A percentile compares a stretch with the other conserved stretches of the same genome.
Evolutionary conservation across 768 basidiomycete genomes (phyloP).

Genomic region (Leccinellum albellum): DNA sequence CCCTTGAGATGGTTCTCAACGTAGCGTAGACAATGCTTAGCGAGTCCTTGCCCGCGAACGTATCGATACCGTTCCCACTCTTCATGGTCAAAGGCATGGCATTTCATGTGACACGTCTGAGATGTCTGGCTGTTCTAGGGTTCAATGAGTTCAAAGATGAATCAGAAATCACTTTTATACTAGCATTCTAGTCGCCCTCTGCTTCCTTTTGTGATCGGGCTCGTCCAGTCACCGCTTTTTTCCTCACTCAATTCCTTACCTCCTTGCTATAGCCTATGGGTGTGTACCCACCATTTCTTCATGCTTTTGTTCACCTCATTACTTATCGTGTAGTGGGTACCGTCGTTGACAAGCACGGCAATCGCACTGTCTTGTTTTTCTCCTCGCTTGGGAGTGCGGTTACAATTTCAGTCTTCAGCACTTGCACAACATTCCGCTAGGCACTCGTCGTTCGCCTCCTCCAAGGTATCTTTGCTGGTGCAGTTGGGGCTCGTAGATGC

Average conservation of each 20-base stretch:
- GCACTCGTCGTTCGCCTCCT: conserved; percentile 83
- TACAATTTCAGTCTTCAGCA: conserved; percentile 76
- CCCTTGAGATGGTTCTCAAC: conserved; percentile 3
- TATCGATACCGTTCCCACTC: conserved; percentile 85
- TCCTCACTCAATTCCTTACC: conserved; percentile 93
- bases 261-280: conserved; percentile 95
- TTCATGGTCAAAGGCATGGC: conserved; percentile 87
- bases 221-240: conserved; percentile 70
- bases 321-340: conserved; percentile 64
- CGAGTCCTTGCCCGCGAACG: conserved; percentile 92
- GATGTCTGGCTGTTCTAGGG: conserved; percentile 35
- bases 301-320: not conserved
- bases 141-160: conserved; percentile 73
- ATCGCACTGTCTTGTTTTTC: conserved; percentile 76
- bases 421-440: conserved; percentile 68
- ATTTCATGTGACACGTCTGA: conserved; percentile 13
- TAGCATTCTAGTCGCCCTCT: conserved; percentile 63
- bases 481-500: conserved; percentile 88
- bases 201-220: conserved; percentile 8
- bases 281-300: conserved; percentile 27
- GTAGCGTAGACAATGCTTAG: conserved; percentile 78
- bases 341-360: conserved; percentile 89
- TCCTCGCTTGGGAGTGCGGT: conserved; percentile 83
- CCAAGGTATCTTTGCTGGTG: conserved; percentile 90
- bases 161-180: conserved; percentile 88